A percentile compares a stretch with the other conserved stretches of the same genome.
These are phyloP conservation scores for Wakefieldia striispora DNA, from an alignment of 768 basidiomycete species.

Conservation along the genomic window DNA sequence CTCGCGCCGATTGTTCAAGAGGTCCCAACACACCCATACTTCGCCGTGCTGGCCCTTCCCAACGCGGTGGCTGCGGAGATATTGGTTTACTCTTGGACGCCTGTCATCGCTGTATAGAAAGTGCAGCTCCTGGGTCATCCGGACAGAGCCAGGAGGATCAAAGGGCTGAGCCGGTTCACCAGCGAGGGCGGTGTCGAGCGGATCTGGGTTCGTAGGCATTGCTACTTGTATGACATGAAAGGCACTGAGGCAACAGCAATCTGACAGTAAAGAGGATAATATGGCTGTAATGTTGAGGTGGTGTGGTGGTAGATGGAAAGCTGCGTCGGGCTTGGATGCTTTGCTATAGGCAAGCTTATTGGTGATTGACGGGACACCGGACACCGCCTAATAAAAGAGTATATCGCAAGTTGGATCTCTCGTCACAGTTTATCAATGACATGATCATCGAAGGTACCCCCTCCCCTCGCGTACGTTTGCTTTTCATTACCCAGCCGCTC, in stretches of 20 bases:
- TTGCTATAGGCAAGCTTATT: slow-evolving; percentile 4
- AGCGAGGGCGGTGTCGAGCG: slow-evolving; percentile 31
- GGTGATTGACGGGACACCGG: slow-evolving; percentile 21
- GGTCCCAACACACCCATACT: slow-evolving; percentile 72
- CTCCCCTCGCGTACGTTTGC: slow-evolving; percentile 8
- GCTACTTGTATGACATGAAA: slow-evolving; percentile 30
- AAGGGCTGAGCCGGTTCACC: slow-evolving; percentile 36
- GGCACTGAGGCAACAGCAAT: slow-evolving; percentile 4
- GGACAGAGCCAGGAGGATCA: slow-evolving; percentile 44
- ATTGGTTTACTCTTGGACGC: slow-evolving; percentile 77
- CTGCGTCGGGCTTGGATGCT: slow-evolving; percentile 10
- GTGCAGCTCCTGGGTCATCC: slow-evolving; percentile 46
- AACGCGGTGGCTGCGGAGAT: slow-evolving; percentile 69
- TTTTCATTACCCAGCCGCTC: slow-evolving; percentile 13
- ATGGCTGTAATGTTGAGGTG: slow-evolving; percentile 28
- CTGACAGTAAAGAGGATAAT: slow-evolving; percentile 5
- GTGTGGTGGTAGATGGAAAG: slow-evolving; percentile 24
- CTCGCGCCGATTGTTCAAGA: slow-evolving; percentile 46
- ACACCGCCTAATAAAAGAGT: slow-evolving; percentile 28
- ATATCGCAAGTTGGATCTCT: slow-evolving; percentile 15
- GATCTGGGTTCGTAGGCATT: slow-evolving; percentile 23
- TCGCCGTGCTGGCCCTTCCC: slow-evolving; percentile 91
- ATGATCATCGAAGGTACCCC: slow-evolving; percentile 7
- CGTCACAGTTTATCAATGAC: slow-evolving; percentile 8
- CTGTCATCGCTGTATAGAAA: slow-evolving; percentile 39